Percentiles rank a stretch among this genome's conserved stretches.
Evolutionary conservation across 306 rosid genomes (phyloP).

Genomic region (Pyrus betulifolia): DNA sequence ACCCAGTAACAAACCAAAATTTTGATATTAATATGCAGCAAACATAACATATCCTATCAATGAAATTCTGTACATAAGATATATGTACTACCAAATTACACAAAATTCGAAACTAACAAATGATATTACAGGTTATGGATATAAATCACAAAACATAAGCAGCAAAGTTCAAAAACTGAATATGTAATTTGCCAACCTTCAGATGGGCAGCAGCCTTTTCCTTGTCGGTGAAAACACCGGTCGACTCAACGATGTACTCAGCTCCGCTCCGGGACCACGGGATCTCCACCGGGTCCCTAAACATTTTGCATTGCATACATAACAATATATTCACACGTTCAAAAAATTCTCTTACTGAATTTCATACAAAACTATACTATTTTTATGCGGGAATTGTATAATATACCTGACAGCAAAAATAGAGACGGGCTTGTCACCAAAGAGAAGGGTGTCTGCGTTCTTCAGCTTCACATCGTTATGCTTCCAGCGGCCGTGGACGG

Average conservation of each 20-base stretch:
- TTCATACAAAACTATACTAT: no score
- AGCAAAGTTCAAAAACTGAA: no score
- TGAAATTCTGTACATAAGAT: background rate
- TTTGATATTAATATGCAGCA: background rate
- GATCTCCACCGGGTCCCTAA: constrained; percentile 57
- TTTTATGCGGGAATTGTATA: background rate
- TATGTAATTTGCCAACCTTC: constrained; percentile 32
- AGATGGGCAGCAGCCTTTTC: constrained; percentile 57
- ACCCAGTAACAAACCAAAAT: background rate
- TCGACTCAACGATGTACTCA: constrained; percentile 46
- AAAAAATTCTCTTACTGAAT: background rate
- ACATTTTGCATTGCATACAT: background rate
- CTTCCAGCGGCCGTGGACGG: constrained; percentile 77
- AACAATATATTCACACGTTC: background rate
- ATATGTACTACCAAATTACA: background rate
- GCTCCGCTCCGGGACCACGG: constrained; percentile 59
- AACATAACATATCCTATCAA: background rate
- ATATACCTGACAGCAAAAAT: constrained; percentile 54
- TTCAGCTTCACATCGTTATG: constrained; percentile 41
- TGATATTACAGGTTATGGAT: background rate
- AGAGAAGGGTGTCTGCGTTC: constrained; percentile 61
- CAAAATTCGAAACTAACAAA: background rate
- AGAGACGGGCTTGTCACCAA: constrained; percentile 46
- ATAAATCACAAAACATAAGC: no score
- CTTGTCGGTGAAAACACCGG: constrained; percentile 53